These are phyloP conservation scores for Pyrenophora seminiperda DNA, from an alignment of 2,329 filamentous ascomycete species.

Conservation along the genomic window DNA sequence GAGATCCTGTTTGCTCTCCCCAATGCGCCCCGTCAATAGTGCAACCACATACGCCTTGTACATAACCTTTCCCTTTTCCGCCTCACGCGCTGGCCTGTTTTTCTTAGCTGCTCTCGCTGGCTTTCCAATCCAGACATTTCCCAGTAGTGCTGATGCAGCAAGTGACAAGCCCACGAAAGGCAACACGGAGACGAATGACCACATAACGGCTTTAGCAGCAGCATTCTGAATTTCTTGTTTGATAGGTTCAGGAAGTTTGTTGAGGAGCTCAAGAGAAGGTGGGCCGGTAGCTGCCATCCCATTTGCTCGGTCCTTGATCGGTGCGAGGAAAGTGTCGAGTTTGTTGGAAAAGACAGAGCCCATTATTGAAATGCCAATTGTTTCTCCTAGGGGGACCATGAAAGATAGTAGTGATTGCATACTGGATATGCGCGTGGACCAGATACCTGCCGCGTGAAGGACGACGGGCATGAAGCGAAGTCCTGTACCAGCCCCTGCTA, in stretches of 20 bases:
- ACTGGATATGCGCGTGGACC: conserved; percentile 61
- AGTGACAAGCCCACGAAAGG: conserved; percentile 62
- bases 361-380: conserved; percentile 69
- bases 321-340: conserved; percentile 32
- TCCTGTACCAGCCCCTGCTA: conserved; percentile 67
- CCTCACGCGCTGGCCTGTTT: conserved; percentile 7
- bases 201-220: conserved; percentile 65
- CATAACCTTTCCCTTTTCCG: conserved; percentile 27
- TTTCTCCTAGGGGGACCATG: conserved; percentile 67
- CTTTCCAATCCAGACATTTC: conserved; percentile 59
- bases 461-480: conserved; percentile 68
- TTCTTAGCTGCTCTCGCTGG: conserved; percentile 18
- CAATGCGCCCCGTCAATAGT: conserved; percentile 16
- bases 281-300: conserved; percentile 22
- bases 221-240: conserved; percentile 50
- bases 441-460: conserved; percentile 67
- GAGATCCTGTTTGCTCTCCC: conserved; percentile 20
- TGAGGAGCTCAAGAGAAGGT: conserved; percentile 40
- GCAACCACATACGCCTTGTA: conserved; percentile 26
- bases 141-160: conserved; percentile 52
- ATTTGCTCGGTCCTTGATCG: conserved; percentile 27
- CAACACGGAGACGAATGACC: conserved; percentile 66
- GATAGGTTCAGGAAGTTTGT: conserved; percentile 46
- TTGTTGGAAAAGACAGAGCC: conserved; percentile 71
- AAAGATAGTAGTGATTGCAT: conserved; percentile 66